Evolutionary conservation across 208 protist species (phyloP), one percentile per base, ranked within the genome.

Genomic region (Entamoeba nuttalli): DNA sequence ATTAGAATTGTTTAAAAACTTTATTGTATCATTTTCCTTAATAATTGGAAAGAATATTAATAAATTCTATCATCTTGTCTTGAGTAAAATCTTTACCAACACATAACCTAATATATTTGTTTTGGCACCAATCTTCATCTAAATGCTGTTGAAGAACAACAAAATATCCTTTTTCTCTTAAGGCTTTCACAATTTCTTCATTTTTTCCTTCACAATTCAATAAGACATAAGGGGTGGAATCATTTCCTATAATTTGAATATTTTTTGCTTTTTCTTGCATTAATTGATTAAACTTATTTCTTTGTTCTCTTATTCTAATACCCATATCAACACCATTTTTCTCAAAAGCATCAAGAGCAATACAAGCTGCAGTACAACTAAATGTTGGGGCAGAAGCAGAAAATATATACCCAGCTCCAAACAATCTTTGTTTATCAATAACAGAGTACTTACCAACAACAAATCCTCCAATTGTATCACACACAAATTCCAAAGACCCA

Each of bases 381-480:
- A 98, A 99, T 15, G 98, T 98, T 17, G 99, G 98, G 14, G 99
- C 96, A 7, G 98, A 99, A 9, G 98, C 98, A 21, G 98, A 99
- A 97, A 99, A 99, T 69, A 98, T 97, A 97, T 99, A 99, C 51
- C 98, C 98, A 0, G 97, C 96, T 25, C 97, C 97, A 94, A 96
- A 96, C 48, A 99, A 97, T 50, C 98, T 97, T 97, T 99, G 98
- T 96, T 98, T 98, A 53, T 99, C 98, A 25, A 99, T 97, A 69
- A 99, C 97, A 11, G 96, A 95, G 17, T 94, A 96, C 51, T 98
- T 98, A 57, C 97, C 55, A 50, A 95, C 97, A 96, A 98, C 99
- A 96, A 99, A 99, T 35, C 98, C 99, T 57, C 98, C 99, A 44
- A 98, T 97, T 35, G 97, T 97, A 25, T 97, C 98, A 14, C 99